Conservation (phyloP, 768 basidiomycete species). For the Phlegmacium glaucopus region DNA sequence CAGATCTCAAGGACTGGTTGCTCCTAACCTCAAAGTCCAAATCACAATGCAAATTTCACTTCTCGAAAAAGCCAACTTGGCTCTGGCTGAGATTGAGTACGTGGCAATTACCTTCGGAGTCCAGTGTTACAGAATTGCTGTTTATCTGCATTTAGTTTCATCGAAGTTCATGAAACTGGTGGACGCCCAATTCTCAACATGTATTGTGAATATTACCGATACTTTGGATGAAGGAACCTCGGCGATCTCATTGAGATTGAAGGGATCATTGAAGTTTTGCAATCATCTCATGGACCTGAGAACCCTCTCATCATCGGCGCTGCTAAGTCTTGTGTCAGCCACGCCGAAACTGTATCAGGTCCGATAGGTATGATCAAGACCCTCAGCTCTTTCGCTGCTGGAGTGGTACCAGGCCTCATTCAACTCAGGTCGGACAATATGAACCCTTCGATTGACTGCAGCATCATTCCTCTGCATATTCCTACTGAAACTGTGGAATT, state of each 20-base stretch:
- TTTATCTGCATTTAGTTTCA: conserved; percentile 20
- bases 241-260: conserved; percentile 35
- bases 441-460: conserved; percentile 30
- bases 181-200: conserved; percentile 1
- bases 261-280: conserved; percentile 33
- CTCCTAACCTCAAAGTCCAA: conserved; percentile 30
- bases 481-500: conserved; percentile 18
- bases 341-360: conserved; percentile 31
- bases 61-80: conserved; percentile 23
- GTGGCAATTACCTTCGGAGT: conserved; percentile 8
- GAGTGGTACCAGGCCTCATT: conserved; percentile 28
- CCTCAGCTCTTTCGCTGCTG: conserved; percentile 22
- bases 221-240: conserved; percentile 21
- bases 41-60: conserved; percentile 28
- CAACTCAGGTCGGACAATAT: conserved; percentile 26
- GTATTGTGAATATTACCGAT: not conserved
- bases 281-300: conserved; percentile 23
- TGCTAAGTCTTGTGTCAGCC: conserved; percentile 31
- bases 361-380: conserved; percentile 29
- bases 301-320: conserved; percentile 31
- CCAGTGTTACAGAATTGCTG: not conserved
- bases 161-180: conserved; percentile 36
- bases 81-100: conserved; percentile 31
- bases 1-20: conserved; percentile 32
- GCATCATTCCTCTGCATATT: conserved; percentile 28